Evolutionary conservation across 352 stramenopile genomes (phyloP), one percentile per base, ranked within the genome.

Genomic region (Globisporangium megalacanthum): DNA sequence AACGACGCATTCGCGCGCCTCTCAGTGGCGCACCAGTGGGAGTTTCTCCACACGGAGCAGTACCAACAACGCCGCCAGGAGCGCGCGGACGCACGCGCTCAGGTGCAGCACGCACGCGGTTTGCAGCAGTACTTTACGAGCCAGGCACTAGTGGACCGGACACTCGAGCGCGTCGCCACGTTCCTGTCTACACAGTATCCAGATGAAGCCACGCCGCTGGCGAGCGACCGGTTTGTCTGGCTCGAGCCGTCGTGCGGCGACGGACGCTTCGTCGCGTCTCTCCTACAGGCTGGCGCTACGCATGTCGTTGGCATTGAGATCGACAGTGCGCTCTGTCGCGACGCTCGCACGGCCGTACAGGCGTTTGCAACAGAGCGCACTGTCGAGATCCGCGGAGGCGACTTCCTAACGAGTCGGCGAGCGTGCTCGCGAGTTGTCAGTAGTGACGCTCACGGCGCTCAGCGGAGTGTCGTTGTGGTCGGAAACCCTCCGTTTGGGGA

Each of bases 61-160:
- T 88, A 90, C 65, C 49, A 53, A 7, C 58, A 60, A 8, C 54
- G 65, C 17, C 69, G 72, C 41, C 57, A 55, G 42, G 62, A 74
- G 51, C 66, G 62, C 15, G 25, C 60, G 41, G 51, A 60, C 54
- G 54, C 47, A 1, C 60, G 58, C 15, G 56, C 64, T 1, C 60
- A 70, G 1, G 69, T 50, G 1, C 72, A 88, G 49, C 60, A 68
- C 13, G 83, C 79, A 2, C 73, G 72, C 56, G 70, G 80, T 15
- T 39, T 89, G 49, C 80, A 89, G 66, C 80, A 92, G 48, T 92
- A 86, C 54, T 90, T 92, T 56, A 89, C 76, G 31, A 81, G 64
- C 17, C 37, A 45, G 11, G 57, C 72, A 11, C 60, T 88, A 8
- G 66, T 90, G 6, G 52, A 77, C 14, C 15, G 72, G 3, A 67